phyloP scores from a whole-genome alignment of 2,329 filamentous ascomycete genomes.

The Teratosphaeriaceae sp. region DNA sequence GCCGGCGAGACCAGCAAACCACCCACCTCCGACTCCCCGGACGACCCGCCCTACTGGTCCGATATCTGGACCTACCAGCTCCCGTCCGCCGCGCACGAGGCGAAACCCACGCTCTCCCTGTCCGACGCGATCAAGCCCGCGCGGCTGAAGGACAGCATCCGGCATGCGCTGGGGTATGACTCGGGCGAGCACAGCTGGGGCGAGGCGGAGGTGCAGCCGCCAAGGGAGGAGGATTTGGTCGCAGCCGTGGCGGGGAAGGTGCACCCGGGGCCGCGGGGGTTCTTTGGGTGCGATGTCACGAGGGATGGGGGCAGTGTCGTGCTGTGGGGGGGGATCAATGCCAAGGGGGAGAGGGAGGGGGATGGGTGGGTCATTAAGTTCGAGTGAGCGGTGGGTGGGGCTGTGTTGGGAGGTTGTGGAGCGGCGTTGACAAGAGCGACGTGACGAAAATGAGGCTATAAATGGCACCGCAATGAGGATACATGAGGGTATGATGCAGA shows the following conservation, averaged over 20 bases:
- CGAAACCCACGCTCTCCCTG: conserved; percentile 19
- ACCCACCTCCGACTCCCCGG: conserved; percentile 9
- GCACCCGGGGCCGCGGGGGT: conserved; percentile 38
- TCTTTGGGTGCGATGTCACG: conserved; percentile 35
- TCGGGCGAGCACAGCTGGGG: conserved; percentile 37
- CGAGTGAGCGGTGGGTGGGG: no score
- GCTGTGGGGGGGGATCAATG: conserved; percentile 39
- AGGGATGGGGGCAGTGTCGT: conserved; percentile 32
- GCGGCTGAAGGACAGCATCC: conserved; percentile 38
- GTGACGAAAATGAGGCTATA: no score
- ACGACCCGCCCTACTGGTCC: conserved; percentile 25
- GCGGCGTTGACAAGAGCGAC: no score
- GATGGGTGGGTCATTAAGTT: conserved; percentile 40
- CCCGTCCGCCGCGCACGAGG: conserved; percentile 28
- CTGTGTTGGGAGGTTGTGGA: no score
- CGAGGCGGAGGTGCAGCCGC: conserved; percentile 35
- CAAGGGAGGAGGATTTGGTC: conserved; percentile 24
- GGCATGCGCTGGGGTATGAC: conserved; percentile 34
- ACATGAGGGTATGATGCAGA: no score
- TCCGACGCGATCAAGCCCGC: conserved; percentile 33
- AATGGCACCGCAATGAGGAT: no score
- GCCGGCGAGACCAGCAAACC: conserved; percentile 10
- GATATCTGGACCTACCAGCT: conserved; percentile 42
- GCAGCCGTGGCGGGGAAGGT: conserved; percentile 34
- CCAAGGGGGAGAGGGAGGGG: conserved; percentile 36